Base-by-base conservation (phyloP, 2,329 filamentous ascomycete species). In the Albophoma yamanashiensis region DNA sequence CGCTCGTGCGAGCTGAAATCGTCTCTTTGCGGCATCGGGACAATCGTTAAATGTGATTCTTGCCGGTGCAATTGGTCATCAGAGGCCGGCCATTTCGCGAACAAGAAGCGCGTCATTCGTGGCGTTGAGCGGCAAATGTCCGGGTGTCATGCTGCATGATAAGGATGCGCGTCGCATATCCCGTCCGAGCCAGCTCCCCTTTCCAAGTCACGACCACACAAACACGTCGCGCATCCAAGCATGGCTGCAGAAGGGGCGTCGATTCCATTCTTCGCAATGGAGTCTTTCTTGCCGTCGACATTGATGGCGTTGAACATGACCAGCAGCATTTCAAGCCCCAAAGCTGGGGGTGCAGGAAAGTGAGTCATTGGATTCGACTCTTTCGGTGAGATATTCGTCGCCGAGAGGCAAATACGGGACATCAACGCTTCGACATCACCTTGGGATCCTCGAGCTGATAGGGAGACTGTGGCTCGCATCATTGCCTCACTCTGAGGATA, bases 291-390 rank as follows among this genome's bases (percentile, higher is more conserved):
- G n/a, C 3, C 55, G 7, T 59, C 57, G 11, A 57, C 42, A 27
- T 57, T 58, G 61, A 65, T 67, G 65, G 64, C 64, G 52, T 55
- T 61, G 63, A 60, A 65, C 65, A 64, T 64, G 58, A 56, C 53
- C 62, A 58, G 56, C 63, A 55, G 59, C 59, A 39, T 73, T 69
- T 71, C 77, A 76, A 81, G 73, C 79, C 80, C 80, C 79, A 82
- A 79, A 68, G 79, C 63, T 65, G 79, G 79, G 80, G 79, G 80
- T 63, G 67, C 67, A 64, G 69, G 67, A 66, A 67, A 78, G 68
- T 82, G 77, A 75, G 64, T 64, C 60, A 58, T n/a, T 31, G 55
- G 56, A 60, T 59, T 55, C 55, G 56, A 63, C 63, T 66, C 67
- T 67, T 70, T 66, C 61, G 58, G 66, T 68, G 66, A 63, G 61